Evolutionary conservation across 2,329 filamentous ascomycete genomes (phyloP).

Genomic region (Botrytis porri): DNA sequence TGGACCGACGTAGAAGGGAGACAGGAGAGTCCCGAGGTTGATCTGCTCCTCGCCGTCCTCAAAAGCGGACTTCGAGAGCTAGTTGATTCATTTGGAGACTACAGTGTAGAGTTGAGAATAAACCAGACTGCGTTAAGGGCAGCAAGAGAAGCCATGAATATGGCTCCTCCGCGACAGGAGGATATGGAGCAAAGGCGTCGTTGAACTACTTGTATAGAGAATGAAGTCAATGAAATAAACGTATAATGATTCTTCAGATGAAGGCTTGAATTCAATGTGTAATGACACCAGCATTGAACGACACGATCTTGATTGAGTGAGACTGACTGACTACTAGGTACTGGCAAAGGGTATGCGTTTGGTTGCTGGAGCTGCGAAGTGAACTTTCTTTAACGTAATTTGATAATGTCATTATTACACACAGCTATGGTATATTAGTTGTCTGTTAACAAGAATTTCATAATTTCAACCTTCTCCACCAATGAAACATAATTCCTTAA

Average conservation of each 20-base stretch:
- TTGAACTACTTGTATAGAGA: not conserved
- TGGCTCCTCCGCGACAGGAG: conserved; percentile 7
- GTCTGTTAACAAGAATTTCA: not conserved
- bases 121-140: conserved; percentile 67
- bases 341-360: not conserved
- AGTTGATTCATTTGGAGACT: conserved; percentile 70
- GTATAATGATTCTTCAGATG: not conserved
- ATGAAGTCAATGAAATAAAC: conserved; percentile 10
- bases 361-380: not conserved
- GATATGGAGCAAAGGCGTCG: conserved; percentile 14
- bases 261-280: not conserved
- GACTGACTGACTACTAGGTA: not conserved
- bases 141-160: conserved; percentile 59
- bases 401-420: not conserved
- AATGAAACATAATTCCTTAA: not conserved
- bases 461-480: not conserved
- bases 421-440: not conserved
- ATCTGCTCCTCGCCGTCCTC: conserved; percentile 63
- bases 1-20: conserved; percentile 70
- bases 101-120: conserved; percentile 67
- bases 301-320: not conserved
- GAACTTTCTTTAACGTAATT: not conserved
- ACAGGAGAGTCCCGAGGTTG: conserved; percentile 62
- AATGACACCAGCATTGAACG: not conserved
- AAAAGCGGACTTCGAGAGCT: conserved; percentile 64